Percentiles rank a stretch among this genome's conserved stretches.
Conservation (phyloP, 1,139 yeast species). For the Yamadazyma triangularis region DNA sequence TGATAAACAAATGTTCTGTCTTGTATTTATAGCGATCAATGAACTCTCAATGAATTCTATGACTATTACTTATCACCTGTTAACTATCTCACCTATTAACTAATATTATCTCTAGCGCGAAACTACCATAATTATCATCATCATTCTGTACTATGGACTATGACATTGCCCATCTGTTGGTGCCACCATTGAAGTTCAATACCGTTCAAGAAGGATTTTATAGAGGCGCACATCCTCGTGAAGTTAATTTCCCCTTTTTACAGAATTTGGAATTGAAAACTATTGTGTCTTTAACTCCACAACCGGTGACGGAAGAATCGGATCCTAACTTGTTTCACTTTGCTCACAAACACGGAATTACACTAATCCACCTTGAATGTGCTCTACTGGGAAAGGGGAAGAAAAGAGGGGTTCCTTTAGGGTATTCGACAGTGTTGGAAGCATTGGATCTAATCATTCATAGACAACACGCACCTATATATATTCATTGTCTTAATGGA, state of each 20-base stretch:
- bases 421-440: constrained; percentile 53
- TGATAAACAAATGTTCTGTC: no score
- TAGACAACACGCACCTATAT: constrained; percentile 61
- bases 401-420: constrained; percentile 75
- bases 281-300: constrained; percentile 76
- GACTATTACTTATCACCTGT: no score
- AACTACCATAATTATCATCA: no score
- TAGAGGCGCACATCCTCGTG: constrained; percentile 85
- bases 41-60: no score
- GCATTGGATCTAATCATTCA: constrained; percentile 62
- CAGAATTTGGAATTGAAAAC: constrained; percentile 62
- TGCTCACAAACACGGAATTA: constrained; percentile 44
- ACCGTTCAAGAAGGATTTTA: constrained; percentile 66
- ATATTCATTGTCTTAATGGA: constrained; percentile 85
- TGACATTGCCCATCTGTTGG: constrained; percentile 38
- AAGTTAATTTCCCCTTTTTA: constrained; percentile 67
- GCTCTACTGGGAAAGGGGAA: constrained; percentile 68
- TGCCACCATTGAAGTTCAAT: constrained; percentile 80
- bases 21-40: no score
- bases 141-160: no score
- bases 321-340: constrained; percentile 51
- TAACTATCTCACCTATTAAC: no score
- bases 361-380: constrained; percentile 62
- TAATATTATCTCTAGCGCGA: no score
- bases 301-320: constrained; percentile 55